Percentiles rank a stretch among this genome's conserved stretches.
phyloP scores from a whole-genome alignment of 306 rosid species.

The Vigna trinervia region DNA sequence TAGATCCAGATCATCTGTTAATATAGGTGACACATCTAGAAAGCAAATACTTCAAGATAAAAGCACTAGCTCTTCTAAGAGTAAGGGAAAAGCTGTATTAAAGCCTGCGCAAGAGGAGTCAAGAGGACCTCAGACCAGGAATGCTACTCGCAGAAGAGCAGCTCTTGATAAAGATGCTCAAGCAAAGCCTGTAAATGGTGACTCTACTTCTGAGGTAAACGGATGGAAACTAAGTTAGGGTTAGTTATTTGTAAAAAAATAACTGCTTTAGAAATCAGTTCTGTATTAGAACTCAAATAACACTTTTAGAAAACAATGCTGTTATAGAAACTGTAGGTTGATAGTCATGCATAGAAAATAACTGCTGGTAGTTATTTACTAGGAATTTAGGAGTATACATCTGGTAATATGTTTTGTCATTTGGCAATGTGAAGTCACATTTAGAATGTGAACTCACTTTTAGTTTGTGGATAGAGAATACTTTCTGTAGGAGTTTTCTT shows the following conservation, averaged over 20 bases:
- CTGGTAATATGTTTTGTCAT: not conserved
- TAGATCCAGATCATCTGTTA: constrained; percentile 83
- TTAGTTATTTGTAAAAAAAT: not conserved
- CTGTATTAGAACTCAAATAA: not conserved
- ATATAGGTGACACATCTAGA: constrained; percentile 70
- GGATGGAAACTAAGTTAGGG: not conserved
- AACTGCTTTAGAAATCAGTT: not conserved
- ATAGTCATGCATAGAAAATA: not conserved
- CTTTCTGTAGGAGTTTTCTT: not conserved
- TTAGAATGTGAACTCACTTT: not conserved
- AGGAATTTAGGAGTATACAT: not conserved
- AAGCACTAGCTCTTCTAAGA: constrained; percentile 82
- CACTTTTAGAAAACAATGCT: not conserved
- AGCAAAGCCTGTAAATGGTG: constrained; percentile 75
- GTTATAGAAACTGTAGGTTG: not conserved
- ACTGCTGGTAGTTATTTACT: not conserved
- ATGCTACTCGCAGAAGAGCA: constrained; percentile 85
- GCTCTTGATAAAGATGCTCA: constrained; percentile 86
- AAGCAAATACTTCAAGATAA: constrained; percentile 80
- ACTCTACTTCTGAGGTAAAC: constrained; percentile 96
- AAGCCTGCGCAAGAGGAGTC: constrained; percentile 86
- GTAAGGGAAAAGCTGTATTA: constrained; percentile 95
- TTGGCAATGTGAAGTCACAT: not conserved
- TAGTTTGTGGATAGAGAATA: not conserved
- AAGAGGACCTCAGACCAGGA: constrained; percentile 94